phyloP scores from a whole-genome alignment of 495 filamentous ascomycete genomes.

The Astrocystis sublimbata region DNA sequence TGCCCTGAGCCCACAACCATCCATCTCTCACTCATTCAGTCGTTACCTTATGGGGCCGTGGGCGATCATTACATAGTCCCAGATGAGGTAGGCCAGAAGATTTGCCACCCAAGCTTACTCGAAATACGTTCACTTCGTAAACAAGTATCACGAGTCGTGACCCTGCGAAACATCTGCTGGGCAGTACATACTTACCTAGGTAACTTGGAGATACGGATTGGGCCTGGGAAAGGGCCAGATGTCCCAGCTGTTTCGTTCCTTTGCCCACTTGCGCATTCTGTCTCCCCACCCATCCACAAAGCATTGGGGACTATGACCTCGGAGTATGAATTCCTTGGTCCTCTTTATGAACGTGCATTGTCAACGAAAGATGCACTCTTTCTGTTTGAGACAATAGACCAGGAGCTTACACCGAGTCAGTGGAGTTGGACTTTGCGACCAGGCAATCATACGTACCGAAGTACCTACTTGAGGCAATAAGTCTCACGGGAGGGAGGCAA shows the following conservation, averaged over 20 bases:
- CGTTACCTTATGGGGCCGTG: background rate
- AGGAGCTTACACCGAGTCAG: constrained; percentile 15
- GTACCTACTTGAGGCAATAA: constrained; percentile 4
- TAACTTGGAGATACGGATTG: background rate
- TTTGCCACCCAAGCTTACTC: background rate
- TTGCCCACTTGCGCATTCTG: background rate
- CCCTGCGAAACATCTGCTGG: background rate
- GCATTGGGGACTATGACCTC: background rate
- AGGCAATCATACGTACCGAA: constrained; percentile 5
- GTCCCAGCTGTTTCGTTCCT: background rate
- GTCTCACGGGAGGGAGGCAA: constrained; percentile 4
- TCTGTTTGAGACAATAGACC: constrained; percentile 13
- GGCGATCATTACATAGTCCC: background rate
- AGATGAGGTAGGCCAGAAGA: background rate
- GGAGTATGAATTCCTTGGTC: background rate
- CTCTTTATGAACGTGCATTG: background rate
- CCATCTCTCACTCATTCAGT: background rate
- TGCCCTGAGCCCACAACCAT: background rate
- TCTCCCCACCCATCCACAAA: background rate
- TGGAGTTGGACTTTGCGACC: constrained; percentile 15
- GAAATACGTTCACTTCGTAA: background rate
- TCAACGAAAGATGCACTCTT: background rate
- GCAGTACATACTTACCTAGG: background rate
- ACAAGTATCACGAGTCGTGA: constrained; percentile 7
- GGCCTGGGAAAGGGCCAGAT: background rate